phyloP scores from a whole-genome alignment of 78 protist genomes.

The Polysphondylium violaceum region DNA sequence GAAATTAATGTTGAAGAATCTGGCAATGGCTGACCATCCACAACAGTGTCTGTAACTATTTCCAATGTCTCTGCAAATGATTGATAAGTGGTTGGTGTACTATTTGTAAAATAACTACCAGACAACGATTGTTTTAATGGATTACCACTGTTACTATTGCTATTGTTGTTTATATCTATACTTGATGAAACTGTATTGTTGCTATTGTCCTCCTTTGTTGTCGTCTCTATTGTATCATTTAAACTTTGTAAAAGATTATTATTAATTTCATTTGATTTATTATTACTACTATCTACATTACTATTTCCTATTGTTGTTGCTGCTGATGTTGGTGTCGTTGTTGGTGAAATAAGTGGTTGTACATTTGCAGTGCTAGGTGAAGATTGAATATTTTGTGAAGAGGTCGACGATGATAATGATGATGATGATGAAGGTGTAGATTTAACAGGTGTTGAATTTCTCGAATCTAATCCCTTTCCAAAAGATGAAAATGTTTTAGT shows the following conservation, averaged over 20 bases:
- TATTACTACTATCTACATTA: background rate
- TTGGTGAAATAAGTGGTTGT: background rate
- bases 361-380: background rate
- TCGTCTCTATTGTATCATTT: background rate
- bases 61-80: no score
- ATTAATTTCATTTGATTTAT: background rate
- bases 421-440: constrained; percentile 9
- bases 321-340: background rate
- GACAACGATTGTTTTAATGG: background rate
- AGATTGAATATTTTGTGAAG: background rate
- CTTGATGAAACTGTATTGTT: no score
- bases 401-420: background rate
- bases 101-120: constrained; percentile 4
- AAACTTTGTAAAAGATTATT: background rate
- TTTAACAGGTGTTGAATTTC: background rate
- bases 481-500: constrained; percentile 47
- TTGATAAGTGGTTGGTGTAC: no score
- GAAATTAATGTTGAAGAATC: background rate
- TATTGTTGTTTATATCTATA: background rate
- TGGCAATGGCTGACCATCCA: constrained; percentile 1
- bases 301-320: background rate
- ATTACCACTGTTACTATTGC: background rate
- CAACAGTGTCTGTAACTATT: background rate
- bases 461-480: no score
- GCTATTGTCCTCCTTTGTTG: background rate